Base-by-base conservation (phyloP, 345 rosid species). In the Sapria himalayana region DNA sequence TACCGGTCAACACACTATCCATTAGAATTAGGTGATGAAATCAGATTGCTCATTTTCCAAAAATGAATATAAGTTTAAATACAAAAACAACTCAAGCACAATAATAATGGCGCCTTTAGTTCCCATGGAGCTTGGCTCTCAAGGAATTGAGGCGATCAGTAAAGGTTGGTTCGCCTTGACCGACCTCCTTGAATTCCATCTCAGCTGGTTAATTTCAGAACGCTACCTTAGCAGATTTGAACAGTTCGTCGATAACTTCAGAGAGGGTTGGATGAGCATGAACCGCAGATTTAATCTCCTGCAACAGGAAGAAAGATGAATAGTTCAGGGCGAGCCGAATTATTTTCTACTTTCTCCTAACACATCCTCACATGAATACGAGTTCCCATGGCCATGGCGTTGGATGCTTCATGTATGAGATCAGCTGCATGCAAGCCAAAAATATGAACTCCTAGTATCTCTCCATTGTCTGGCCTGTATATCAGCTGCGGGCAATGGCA, bases 231-330 rank as follows among this genome's bases (percentile, higher is more conserved):
- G 98, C 98, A 19, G 93, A 68, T 63, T 89, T 89, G 49, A 79
- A 89, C 45, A 89, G 72, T 57, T 89, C 95, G n/a, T 89, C 98
- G 13, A 89, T 64, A 46, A 84, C 98, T 68, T 89, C 98, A 4
- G 98, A 84, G 48, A 89, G 62, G 6, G 98, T 89, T 29, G 98
- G 98, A 68, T 89, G 98, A 22, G 98, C 95, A 53, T 89, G 98
- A 58, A 89, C 98, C 7, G 95, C 98, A 32, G 67, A 55, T 59
- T 74, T 89, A 21, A 89, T 65, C 52, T 84, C 98, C 98, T 84
- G 81, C 58, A 49, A 46, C 12, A 41, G 7, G 35, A 31, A 9
- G 5, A 7, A 29, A 37, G 3, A 7, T 25, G n/a, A n/a, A n/a
- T n/a, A n/a, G n/a, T n/a, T n/a, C n/a, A n/a, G n/a, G n/a, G n/a